These are phyloP conservation scores for Scedosporium aurantiacum DNA, from an alignment of 2,329 filamentous ascomycete genomes.

Conservation along the genomic window DNA sequence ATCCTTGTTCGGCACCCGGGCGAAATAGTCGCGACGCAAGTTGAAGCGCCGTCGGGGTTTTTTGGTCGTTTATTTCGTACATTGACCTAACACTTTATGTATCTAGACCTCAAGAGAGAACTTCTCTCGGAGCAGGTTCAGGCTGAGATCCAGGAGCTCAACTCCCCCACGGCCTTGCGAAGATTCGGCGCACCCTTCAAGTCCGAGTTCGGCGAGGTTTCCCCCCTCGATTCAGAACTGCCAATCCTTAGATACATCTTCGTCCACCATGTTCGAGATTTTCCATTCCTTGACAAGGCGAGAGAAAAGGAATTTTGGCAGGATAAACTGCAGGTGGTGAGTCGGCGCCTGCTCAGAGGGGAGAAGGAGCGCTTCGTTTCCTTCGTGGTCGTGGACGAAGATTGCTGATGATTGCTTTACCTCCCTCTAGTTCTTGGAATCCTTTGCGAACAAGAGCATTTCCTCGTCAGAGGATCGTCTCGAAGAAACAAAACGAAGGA, in stretches of 20 bases:
- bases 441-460: conserved; percentile 93
- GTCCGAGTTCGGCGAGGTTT: conserved; percentile 84
- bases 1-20: background rate
- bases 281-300: conserved; percentile 93
- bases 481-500: conserved; percentile 90
- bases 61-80: background rate
- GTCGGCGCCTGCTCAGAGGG: conserved; percentile 23
- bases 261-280: conserved; percentile 94
- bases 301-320: conserved; percentile 99
- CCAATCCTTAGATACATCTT: conserved; percentile 94
- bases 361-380: background rate
- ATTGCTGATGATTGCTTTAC: background rate
- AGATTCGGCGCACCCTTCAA: conserved; percentile 93
- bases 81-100: background rate
- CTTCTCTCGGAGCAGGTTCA: conserved; percentile 82
- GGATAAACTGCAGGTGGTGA: conserved; percentile 85
- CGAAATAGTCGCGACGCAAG: background rate
- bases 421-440: conserved; percentile 69
- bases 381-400: background rate
- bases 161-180: conserved; percentile 86
- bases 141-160: conserved; percentile 84
- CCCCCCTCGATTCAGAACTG: conserved; percentile 85
- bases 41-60: background rate
- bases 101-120: conserved; percentile 83
- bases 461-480: conserved; percentile 92